Conservation (phyloP, 2,329 filamentous ascomycete genomes). For the Zymoseptoria brevis region DNA sequence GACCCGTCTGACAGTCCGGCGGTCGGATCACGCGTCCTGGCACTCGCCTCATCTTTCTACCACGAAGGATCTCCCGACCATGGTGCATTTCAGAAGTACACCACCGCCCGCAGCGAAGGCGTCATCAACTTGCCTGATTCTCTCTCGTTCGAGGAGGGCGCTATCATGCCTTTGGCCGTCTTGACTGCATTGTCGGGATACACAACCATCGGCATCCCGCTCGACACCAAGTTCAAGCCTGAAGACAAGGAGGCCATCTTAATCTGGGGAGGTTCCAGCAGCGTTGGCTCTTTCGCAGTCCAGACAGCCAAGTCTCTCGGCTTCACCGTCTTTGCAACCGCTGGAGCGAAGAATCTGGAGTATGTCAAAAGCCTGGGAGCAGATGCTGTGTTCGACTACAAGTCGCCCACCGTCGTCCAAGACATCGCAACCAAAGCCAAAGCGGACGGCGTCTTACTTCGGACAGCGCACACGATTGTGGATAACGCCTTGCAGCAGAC, state of each 20-base stretch:
- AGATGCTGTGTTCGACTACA: constrained; percentile 35
- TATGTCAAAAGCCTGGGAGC: constrained; percentile 34
- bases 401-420: constrained; percentile 3
- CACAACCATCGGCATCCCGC: constrained; percentile 21
- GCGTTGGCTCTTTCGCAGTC: constrained; percentile 36
- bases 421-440: background rate
- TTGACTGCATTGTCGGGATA: constrained; percentile 20
- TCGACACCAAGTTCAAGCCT: constrained; percentile 16
- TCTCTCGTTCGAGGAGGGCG: constrained; percentile 23
- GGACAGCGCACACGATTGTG: background rate
- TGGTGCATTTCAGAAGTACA: constrained; percentile 21
- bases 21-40: constrained; percentile 21
- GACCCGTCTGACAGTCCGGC: constrained; percentile 8
- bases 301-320: constrained; percentile 37
- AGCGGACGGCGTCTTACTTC: background rate
- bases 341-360: constrained; percentile 33
- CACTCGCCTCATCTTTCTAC: constrained; percentile 18
- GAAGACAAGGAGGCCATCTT: constrained; percentile 29
- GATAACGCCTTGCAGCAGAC: background rate
- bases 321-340: constrained; percentile 35
- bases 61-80: constrained; percentile 10
- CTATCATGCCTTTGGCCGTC: constrained; percentile 14
- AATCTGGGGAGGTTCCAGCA: constrained; percentile 39
- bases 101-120: constrained; percentile 7
- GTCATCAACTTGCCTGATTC: constrained; percentile 25